Evolutionary conservation across 1,139 yeast species (phyloP), one percentile per base, ranked within the genome.

Genomic region (Yamadazyma dendronema): DNA sequence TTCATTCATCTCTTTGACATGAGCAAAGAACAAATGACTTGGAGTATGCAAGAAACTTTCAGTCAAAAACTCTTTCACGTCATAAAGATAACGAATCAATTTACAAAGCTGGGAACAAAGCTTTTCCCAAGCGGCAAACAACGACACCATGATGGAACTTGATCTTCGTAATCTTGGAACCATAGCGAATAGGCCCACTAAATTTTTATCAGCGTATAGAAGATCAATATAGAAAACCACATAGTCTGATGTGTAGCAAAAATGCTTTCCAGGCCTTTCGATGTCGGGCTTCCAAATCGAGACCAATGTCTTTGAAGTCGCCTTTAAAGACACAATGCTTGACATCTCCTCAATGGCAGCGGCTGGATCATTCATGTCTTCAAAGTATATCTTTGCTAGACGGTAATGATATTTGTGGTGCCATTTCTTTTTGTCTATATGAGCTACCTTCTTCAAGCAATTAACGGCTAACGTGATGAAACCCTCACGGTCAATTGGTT

Each of bases 211-310:
- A 22, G 64, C 59, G 29, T 72, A 65, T 21, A 87, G 60, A 17
- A 90, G 53, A 17, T 75, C 75, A 36, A 84, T 72, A 49, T 73
- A 81, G 53, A 83, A 84, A 37, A 65, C 57, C 12, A 87, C 76
- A 53, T 92, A 92, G 41, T 81, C 79, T 46, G 72, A 74, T 13
- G 86, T 84, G 59, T 85, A 89, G 27, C 77, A 78, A 54, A 88
- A 92, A 58, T 92, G 97, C 49, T 86, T 87, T 0, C 99, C 99
- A 0, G 97, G 94, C 13, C 95, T 64, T 59, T 94, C 98, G 48
- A 71, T 61, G 35, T 89, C 96, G 0, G 97, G 95, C 51, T 88
- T 88, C 98, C 98, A 92, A 38, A 92, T 86, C 53, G 78, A 85
- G 0, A 90, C 79, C 30, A 94, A 71, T 6, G 83, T 77, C 51